Percentiles rank a stretch among this genome's conserved stretches.
Evolutionary conservation across 331 rosid species (phyloP).

Genomic region (Arachis monticola): DNA sequence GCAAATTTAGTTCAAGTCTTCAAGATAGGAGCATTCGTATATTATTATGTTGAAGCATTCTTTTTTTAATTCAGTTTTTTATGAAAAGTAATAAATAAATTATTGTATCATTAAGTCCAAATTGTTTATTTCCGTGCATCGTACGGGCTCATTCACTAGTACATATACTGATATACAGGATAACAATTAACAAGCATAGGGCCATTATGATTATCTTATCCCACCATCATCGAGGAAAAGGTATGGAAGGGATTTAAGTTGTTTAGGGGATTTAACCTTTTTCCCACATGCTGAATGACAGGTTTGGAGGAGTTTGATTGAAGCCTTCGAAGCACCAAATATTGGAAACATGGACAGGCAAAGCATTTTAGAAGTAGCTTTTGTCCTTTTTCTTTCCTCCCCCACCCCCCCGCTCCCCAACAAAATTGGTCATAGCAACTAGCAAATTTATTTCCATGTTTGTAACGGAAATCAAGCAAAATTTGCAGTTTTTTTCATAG

Average conservation of each 20-base stretch:
- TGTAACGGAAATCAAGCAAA: neutral
- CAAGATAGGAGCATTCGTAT: too few relatives aligned
- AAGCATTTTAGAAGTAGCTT: constrained; percentile 38
- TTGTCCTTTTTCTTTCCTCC: constrained; percentile 30
- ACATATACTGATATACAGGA: constrained; percentile 2
- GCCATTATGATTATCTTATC: constrained; percentile 14
- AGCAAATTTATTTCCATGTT: too few relatives aligned
- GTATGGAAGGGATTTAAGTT: too few relatives aligned
- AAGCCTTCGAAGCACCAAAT: constrained; percentile 28
- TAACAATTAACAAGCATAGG: constrained; percentile 21
- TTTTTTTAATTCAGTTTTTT: too few relatives aligned
- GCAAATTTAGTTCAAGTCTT: too few relatives aligned
- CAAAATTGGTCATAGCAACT: neutral
- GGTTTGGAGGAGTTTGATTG: neutral
- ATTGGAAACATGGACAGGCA: constrained; percentile 40
- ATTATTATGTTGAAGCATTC: too few relatives aligned
- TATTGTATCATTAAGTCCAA: too few relatives aligned
- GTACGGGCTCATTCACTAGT: too few relatives aligned
- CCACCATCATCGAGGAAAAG: constrained; percentile 9
- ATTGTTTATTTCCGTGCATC: too few relatives aligned
- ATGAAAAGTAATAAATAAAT: too few relatives aligned
- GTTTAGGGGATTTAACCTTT: too few relatives aligned
- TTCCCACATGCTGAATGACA: too few relatives aligned
- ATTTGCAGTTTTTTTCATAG: neutral
- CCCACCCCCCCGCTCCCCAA: neutral